Evolutionary conservation across 2,329 filamentous ascomycete species (phyloP), one percentile per base, ranked within the genome.

Genomic region (Neurospora sp.): DNA sequence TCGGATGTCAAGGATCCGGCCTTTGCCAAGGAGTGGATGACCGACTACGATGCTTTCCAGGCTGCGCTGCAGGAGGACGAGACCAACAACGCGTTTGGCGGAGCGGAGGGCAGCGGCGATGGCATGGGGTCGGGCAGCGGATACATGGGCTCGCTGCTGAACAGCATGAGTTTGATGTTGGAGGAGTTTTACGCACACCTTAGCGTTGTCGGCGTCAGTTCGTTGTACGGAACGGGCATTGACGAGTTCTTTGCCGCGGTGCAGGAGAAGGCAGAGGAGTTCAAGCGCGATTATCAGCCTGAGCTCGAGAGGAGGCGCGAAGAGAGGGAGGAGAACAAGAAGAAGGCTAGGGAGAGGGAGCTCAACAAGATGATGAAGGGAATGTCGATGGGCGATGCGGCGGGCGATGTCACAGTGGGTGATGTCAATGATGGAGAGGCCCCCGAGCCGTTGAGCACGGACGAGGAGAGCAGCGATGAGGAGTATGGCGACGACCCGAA

Each of bases 1-100:
- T 97, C 94, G 0, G 96, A 99, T 77, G 93, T 97, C 58, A 93
- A 97, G 79, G 91, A 96, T 76, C 93, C 93, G 0, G 87, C 88
- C 36, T 97, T 97, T 77, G 96, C 94, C 1, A 96, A 95, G 82
- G 93, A 98, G 78, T 99, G 96, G 96, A 99, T 99, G 96, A 97
- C 94, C 6, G 95, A 99, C 80, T 99, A 97, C 77, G 96, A 99
- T 74, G 89, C 92, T 0, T 99, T 99, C 82, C 96, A 98, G 79
- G 88, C 88, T 17, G 95, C 96, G 0, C 84, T 99, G 66, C 87
- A 88, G 67, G 83, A 87, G 36, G 96, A 98, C 77, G 93, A 97
- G 78, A 89, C 91, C 70, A 84, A 86, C 8, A 93, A 93, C 66
- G 89, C 87, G 0, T 91, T 93, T 76, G 92, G 91, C 13, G 89